A percentile compares a stretch with the other conserved stretches of the same genome.
Conservation (phyloP, 1,139 yeast species). For the Diutina sp. region DNA sequence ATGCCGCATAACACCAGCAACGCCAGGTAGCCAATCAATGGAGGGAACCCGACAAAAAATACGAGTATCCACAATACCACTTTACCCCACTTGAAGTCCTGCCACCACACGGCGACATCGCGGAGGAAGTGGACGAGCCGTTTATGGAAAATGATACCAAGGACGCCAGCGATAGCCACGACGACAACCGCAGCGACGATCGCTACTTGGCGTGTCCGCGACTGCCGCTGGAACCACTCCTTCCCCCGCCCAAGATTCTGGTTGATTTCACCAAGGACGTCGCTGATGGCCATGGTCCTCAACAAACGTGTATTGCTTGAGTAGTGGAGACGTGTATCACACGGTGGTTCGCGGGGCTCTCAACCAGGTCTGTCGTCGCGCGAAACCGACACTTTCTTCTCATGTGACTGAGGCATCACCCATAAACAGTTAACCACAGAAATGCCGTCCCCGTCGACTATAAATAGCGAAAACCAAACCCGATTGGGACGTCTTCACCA, state of each 20-base stretch:
- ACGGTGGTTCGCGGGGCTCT: neutral
- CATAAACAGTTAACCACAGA: too few species aligned
- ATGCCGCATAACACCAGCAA: conserved; percentile 63
- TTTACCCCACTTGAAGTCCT: conserved; percentile 35
- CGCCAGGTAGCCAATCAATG: conserved; percentile 71
- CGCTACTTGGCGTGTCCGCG: neutral
- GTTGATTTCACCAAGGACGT: neutral
- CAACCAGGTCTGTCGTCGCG: neutral
- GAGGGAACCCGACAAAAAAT: conserved; percentile 60
- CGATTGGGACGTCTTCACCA: too few species aligned
- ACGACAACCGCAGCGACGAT: conserved; percentile 7
- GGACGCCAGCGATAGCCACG: conserved; percentile 14
- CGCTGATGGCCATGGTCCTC: neutral
- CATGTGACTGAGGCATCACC: too few species aligned
- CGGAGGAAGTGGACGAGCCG: conserved; percentile 30
- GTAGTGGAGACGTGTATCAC: neutral
- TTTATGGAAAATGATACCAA: conserved; percentile 28
- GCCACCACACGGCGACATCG: conserved; percentile 32
- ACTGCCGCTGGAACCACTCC: neutral
- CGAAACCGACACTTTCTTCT: neutral
- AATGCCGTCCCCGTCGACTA: too few species aligned
- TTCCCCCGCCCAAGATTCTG: neutral
- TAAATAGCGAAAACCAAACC: too few species aligned
- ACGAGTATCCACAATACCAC: conserved; percentile 35
- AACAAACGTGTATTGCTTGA: too few species aligned